Percentiles rank a stretch among this genome's conserved stretches.
Conservation (phyloP, 2,329 filamentous ascomycete species). For the Didymella keratinophila region DNA sequence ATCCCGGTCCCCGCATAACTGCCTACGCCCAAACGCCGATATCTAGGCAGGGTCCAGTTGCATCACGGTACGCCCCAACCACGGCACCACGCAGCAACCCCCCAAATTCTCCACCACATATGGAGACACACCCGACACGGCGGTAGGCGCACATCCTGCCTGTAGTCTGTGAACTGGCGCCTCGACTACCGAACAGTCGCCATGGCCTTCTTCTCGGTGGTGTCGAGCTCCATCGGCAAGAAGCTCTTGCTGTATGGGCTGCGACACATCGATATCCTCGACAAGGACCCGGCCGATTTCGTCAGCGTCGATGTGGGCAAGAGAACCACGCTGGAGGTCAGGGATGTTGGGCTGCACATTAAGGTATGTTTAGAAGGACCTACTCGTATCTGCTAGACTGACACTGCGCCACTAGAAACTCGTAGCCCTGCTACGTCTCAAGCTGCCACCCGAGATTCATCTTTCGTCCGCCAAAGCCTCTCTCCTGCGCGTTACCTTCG, state of each 20-base stretch:
- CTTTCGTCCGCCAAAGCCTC: conserved; percentile 78
- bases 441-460: conserved; percentile 69
- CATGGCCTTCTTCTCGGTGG: conserved; percentile 71
- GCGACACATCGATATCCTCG: conserved; percentile 82
- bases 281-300: conserved; percentile 84
- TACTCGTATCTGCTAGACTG: neutral
- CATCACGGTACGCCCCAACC: conserved; percentile 17
- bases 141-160: conserved; percentile 43
- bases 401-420: conserved; percentile 69
- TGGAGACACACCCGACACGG: conserved; percentile 36
- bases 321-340: conserved; percentile 83
- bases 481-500: conserved; percentile 80
- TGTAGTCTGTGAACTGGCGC: conserved; percentile 25
- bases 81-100: conserved; percentile 12
- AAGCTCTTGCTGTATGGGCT: conserved; percentile 86
- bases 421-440: conserved; percentile 73
- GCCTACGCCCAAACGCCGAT: neutral
- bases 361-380: conserved; percentile 63
- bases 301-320: conserved; percentile 86
- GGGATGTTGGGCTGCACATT: conserved; percentile 82
- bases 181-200: conserved; percentile 26
- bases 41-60: conserved; percentile 18
- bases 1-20: conserved; percentile 10
- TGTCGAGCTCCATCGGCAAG: conserved; percentile 84
- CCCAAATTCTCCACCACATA: conserved; percentile 25